Base-by-base conservation (phyloP, 768 basidiomycete genomes). In the Holtermannia corniformis region DNA sequence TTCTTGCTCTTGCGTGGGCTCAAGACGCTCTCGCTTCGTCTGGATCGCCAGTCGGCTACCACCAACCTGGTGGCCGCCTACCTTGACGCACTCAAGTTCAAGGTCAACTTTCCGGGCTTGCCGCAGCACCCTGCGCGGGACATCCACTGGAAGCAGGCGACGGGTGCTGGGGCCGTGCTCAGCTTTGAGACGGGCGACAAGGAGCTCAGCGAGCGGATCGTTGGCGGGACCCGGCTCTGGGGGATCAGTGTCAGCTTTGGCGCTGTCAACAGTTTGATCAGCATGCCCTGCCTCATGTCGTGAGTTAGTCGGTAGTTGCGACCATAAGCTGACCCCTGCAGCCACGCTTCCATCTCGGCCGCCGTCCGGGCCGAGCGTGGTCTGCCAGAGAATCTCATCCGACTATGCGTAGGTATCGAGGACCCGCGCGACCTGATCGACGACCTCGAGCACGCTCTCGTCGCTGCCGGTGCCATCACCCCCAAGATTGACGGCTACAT, bases 211-310 rank as follows among this genome's bases (percentile, higher is more conserved):
- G 91, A 97, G 73, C 80, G 83, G 48, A 86, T 97, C 55, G 91
- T 99, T 7, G 93, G 85, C 4, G 86, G 84, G 0, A 87, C 95
- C 14, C 79, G 90, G 49, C 76, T 99, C 23, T 99, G 93, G 92
- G 88, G 92, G 19, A 96, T 99, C 66, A 89, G 86, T 57, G 95
- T 99, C 63, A 91, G 88, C 69, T 99, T 99, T 66, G 95, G 95
- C 26, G 91, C 87, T 60, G 92, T 99, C 56, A 99, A 99, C 76
- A 90, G 87, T 66, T 72, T 99, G 71, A 97, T 97, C 74, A 90
- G 87, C 59, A 96, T 99, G 93, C 95, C 95, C 32, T 97, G 95
- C 71, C 82, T 89, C 63, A 97, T 99, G 95, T 95, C 91, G 93
- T 97, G 73, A 76, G 92, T 86, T 4, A 21, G 40, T 22, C 21